Evolutionary conservation across 1,284 basidiomycete genomes (phyloP).

Genomic region (Trichosporon faecale): DNA sequence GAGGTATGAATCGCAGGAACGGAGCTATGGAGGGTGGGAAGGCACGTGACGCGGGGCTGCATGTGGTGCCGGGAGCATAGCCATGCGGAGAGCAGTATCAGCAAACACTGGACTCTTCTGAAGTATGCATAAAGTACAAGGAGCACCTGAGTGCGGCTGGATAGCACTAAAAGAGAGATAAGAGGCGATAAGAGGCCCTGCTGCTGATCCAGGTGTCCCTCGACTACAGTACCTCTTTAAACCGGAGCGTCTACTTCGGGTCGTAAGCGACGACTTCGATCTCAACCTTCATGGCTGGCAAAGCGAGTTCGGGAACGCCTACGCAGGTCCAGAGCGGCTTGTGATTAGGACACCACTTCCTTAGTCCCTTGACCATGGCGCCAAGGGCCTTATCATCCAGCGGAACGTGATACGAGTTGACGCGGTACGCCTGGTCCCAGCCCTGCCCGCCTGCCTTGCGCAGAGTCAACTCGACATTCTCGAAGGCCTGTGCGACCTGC

Average conservation of each 20-base stretch:
- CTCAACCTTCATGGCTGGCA: conserved; percentile 34
- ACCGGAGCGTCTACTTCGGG: conserved; percentile 2
- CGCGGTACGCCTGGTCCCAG: conserved; percentile 30
- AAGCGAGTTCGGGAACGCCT: conserved; percentile 28
- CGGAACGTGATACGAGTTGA: conserved; percentile 33
- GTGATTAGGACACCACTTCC: conserved; percentile 30
- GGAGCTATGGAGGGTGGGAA: background rate
- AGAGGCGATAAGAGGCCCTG: too few species aligned
- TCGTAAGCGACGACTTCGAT: conserved; percentile 34
- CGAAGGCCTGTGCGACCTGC: conserved; percentile 39
- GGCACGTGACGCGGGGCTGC: background rate
- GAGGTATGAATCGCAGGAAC: background rate
- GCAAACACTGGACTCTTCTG: too few species aligned
- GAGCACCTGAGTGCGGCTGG: too few species aligned
- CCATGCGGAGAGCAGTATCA: background rate
- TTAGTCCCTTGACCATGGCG: conserved; percentile 29
- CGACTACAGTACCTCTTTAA: too few species aligned
- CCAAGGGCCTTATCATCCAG: conserved; percentile 24
- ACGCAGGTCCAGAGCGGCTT: conserved; percentile 35
- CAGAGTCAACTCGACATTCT: conserved; percentile 32
- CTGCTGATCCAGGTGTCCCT: too few species aligned
- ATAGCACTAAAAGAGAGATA: too few species aligned
- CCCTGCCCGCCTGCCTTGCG: conserved; percentile 32
- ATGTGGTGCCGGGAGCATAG: background rate
- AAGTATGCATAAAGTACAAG: too few species aligned